These are phyloP conservation scores for Datura wrightii DNA, from an alignment of 257 asterid genomes.

Conservation along the genomic window DNA sequence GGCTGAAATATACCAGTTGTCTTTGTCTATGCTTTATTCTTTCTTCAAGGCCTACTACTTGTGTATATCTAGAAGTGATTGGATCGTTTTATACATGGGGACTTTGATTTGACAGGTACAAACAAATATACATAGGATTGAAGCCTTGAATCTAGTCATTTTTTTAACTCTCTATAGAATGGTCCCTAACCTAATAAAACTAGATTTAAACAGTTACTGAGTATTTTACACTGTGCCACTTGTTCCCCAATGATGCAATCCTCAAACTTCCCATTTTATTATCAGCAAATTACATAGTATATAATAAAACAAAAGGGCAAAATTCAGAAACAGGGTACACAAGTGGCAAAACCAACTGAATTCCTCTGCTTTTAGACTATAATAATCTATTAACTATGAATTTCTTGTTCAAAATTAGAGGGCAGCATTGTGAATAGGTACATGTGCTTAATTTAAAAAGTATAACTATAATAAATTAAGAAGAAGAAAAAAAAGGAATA, in stretches of 20 bases:
- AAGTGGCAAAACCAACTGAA: conserved; percentile 21
- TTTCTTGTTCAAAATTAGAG: conserved; percentile 26
- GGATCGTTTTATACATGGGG: neutral
- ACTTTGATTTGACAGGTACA: neutral
- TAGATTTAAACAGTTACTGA: neutral
- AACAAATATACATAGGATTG: neutral
- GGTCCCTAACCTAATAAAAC: conserved; percentile 10
- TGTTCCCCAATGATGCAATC: neutral
- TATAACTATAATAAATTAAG: neutral
- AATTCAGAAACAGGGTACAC: conserved; percentile 2
- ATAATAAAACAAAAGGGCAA: neutral
- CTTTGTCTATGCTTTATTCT: neutral
- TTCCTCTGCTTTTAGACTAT: neutral
- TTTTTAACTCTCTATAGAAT: neutral
- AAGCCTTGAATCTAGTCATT: conserved; percentile 21
- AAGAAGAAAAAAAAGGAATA: too few relatives aligned
- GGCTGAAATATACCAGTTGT: neutral
- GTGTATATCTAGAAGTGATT: neutral
- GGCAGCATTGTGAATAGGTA: neutral
- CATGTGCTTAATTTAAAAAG: conserved; percentile 4
- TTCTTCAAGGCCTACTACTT: neutral
- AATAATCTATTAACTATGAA: neutral
- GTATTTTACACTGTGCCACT: neutral
- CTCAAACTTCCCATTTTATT: conserved; percentile 15
- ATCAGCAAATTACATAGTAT: neutral